Conservation (phyloP, 805 yeast genomes). For the Wickerhamiella sergipiensis region DNA sequence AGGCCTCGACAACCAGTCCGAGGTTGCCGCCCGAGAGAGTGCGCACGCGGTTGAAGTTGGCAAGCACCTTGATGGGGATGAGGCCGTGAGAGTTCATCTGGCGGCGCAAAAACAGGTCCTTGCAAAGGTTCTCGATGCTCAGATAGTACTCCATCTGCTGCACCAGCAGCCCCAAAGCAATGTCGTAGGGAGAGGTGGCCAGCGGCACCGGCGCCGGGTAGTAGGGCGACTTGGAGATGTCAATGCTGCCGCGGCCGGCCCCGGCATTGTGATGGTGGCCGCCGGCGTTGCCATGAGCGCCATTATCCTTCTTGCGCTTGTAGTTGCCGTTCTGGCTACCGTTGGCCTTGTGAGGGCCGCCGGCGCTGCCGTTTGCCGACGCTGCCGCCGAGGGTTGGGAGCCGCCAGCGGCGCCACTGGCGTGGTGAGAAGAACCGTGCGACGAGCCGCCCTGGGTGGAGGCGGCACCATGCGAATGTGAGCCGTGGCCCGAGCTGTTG, state of each 20-base stretch:
- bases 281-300: conserved; percentile 6
- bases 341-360: background rate
- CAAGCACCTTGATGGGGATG: conserved; percentile 47
- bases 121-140: conserved; percentile 71
- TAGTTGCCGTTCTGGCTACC: conserved; percentile 7
- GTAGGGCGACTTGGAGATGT: background rate
- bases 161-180: conserved; percentile 23
- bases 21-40: conserved; percentile 45
- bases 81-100: conserved; percentile 71
- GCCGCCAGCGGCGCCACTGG: background rate
- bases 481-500: background rate
- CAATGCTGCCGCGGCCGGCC: background rate
- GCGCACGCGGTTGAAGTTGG: conserved; percentile 64
- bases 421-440: background rate
- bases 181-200: conserved; percentile 7
- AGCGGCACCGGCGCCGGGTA: conserved; percentile 3
- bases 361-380: background rate
- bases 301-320: conserved; percentile 5
- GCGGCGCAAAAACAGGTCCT: conserved; percentile 69
- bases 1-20: conserved; percentile 39
- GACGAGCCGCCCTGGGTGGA: background rate
- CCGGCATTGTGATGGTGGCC: conserved; percentile 2
- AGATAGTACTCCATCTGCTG: conserved; percentile 82
- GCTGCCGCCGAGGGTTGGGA: background rate
- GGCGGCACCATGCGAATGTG: background rate